Evolutionary conservation across 495 filamentous ascomycete species (phyloP).

Genomic region (Lasiosphaeria miniovina): DNA sequence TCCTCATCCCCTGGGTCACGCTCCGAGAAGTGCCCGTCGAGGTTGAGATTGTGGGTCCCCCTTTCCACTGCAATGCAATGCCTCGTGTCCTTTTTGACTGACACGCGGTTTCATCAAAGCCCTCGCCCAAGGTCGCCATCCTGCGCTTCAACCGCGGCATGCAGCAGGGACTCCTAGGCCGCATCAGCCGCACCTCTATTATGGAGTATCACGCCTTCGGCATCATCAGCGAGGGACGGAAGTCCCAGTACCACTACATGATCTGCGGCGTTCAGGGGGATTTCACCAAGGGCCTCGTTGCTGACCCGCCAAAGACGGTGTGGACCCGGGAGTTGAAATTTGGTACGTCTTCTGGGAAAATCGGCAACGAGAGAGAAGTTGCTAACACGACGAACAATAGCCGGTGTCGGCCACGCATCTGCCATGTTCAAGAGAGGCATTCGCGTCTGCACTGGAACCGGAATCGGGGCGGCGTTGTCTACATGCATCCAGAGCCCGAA

Average conservation of each 20-base stretch:
- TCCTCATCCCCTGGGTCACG: conserved; percentile 44
- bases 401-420: conserved; percentile 44
- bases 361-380: background rate
- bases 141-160: conserved; percentile 43
- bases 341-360: conserved; percentile 27
- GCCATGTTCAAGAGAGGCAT: conserved; percentile 48
- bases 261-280: conserved; percentile 48
- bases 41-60: conserved; percentile 39
- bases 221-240: conserved; percentile 43
- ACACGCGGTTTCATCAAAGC: conserved; percentile 22
- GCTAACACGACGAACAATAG: conserved; percentile 27
- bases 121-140: conserved; percentile 42
- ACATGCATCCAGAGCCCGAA: conserved; percentile 45
- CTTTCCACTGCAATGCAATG: background rate
- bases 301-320: conserved; percentile 39
- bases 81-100: conserved; percentile 4
- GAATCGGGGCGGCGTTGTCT: conserved; percentile 43
- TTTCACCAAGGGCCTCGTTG: conserved; percentile 40
- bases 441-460: conserved; percentile 43
- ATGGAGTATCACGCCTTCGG: conserved; percentile 50
- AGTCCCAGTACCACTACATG: conserved; percentile 40
- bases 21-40: conserved; percentile 43
- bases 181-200: conserved; percentile 44
- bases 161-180: conserved; percentile 45
- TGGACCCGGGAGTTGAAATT: conserved; percentile 48